A percentile compares a stretch with the other conserved stretches of the same genome.
Conservation (phyloP, 108 stramenopile genomes). For the Cyclotella sp. region DNA sequence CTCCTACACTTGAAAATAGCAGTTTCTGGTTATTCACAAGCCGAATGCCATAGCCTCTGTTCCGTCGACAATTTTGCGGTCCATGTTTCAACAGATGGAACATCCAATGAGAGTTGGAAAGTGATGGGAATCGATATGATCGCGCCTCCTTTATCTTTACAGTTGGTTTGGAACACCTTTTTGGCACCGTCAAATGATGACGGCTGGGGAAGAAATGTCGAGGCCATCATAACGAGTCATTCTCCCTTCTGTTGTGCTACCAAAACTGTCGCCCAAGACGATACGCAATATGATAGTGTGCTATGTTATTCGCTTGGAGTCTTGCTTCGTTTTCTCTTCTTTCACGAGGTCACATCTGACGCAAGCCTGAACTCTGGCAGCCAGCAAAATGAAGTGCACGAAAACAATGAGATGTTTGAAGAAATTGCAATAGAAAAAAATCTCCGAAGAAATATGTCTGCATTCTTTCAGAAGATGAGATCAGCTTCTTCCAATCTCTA, state of each 20-base stretch:
- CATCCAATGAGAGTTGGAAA: not conserved
- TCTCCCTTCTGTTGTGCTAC: not conserved
- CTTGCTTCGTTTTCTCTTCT: slow-evolving; percentile 2
- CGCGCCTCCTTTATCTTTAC: slow-evolving; percentile 1
- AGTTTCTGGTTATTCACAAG: not conserved
- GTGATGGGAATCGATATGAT: slow-evolving; percentile 1
- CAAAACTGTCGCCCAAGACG: not conserved
- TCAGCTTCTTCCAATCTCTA: not conserved
- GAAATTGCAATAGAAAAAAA: too few relatives aligned
- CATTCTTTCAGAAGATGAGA: not conserved
- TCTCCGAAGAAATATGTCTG: too few relatives aligned
- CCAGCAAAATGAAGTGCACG: not conserved
- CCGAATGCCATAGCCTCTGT: not conserved
- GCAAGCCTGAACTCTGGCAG: too few relatives aligned
- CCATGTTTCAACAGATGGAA: not conserved
- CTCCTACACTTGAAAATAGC: not conserved
- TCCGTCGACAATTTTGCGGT: slow-evolving; percentile 20
- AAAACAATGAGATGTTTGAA: not conserved
- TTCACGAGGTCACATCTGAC: not conserved
- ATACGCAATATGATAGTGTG: not conserved
- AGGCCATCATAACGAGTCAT: not conserved
- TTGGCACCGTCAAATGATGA: not conserved
- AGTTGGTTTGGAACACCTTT: not conserved
- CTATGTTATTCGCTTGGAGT: slow-evolving; percentile 23
- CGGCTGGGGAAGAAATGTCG: not conserved